These are phyloP conservation scores for Xylariaceae sp. DNA, from an alignment of 2,329 filamentous ascomycete genomes.

Conservation along the genomic window DNA sequence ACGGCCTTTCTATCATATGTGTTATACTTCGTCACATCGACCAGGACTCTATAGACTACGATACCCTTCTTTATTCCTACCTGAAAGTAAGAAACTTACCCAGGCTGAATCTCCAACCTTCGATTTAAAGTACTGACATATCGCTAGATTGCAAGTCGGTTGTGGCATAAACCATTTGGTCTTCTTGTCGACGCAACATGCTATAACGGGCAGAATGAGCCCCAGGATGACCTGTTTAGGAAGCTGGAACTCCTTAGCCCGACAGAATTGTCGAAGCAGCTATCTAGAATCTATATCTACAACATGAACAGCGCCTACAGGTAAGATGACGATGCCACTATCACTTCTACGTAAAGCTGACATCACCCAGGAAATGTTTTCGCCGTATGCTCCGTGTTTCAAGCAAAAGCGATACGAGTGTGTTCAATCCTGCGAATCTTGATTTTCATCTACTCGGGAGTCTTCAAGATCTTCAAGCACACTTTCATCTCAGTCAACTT, in stretches of 20 bases:
- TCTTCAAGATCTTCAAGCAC: constrained; percentile 59
- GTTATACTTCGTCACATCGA: constrained; percentile 66
- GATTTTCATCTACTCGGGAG: constrained; percentile 64
- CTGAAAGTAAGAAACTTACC: constrained; percentile 48
- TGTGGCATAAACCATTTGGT: constrained; percentile 67
- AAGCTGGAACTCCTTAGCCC: constrained; percentile 61
- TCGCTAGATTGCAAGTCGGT: constrained; percentile 58
- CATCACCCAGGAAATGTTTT: constrained; percentile 52
- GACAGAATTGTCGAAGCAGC: constrained; percentile 53
- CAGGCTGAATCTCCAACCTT: neutral
- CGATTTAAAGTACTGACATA: constrained; percentile 11
- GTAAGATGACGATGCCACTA: constrained; percentile 28
- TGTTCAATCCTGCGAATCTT: constrained; percentile 61
- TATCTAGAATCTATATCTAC: constrained; percentile 63
- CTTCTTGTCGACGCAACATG: constrained; percentile 66
- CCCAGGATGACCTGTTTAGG: constrained; percentile 61
- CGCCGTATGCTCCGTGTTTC: constrained; percentile 58
- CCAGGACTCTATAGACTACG: constrained; percentile 59
- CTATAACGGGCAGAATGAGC: constrained; percentile 63
- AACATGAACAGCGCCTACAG: constrained; percentile 70
- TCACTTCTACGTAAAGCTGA: constrained; percentile 7
- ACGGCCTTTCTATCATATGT: constrained; percentile 65
- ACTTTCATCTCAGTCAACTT: constrained; percentile 63
- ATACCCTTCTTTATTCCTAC: constrained; percentile 63
- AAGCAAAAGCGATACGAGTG: constrained; percentile 54